phyloP scores from a whole-genome alignment of 106 monocot genomes.

The Cymbidium sinense region DNA sequence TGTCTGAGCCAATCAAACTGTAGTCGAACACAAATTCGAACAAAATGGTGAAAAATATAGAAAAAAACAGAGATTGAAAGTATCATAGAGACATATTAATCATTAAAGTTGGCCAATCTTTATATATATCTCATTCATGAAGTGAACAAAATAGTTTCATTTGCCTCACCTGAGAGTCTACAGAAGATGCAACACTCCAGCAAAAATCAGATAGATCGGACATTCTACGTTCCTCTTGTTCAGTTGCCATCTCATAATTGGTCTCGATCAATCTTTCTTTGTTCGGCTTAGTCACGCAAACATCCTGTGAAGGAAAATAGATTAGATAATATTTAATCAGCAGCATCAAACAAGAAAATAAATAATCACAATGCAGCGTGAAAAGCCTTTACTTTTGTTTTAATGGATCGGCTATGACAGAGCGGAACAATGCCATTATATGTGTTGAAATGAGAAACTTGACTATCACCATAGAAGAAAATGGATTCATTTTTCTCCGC shows the following conservation, averaged over 20 bases:
- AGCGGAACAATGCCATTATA: conserved; percentile 23
- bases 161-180: conserved; percentile 58
- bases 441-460: conserved; percentile 11
- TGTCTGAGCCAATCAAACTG: neutral
- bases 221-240: conserved; percentile 88
- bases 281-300: conserved; percentile 11
- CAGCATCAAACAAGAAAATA: neutral
- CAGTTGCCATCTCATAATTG: conserved; percentile 9
- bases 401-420: conserved; percentile 2
- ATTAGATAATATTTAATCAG: neutral
- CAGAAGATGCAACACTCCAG: conserved; percentile 61
- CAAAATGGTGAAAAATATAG: neutral
- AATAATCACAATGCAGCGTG: neutral
- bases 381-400: conserved; percentile 20
- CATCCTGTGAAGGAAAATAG: conserved; percentile 19
- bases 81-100: neutral
- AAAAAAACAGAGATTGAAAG: neutral
- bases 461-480: conserved; percentile 2
- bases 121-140: neutral
- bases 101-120: neutral
- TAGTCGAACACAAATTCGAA: neutral
- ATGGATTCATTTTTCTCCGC: conserved; percentile 7
- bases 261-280: conserved; percentile 24
- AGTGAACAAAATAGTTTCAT: neutral
- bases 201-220: conserved; percentile 89